A percentile compares a stretch with the other conserved stretches of the same genome.
Conservation (phyloP, 495 filamentous ascomycete genomes). For the Penicillium salamii region DNA sequence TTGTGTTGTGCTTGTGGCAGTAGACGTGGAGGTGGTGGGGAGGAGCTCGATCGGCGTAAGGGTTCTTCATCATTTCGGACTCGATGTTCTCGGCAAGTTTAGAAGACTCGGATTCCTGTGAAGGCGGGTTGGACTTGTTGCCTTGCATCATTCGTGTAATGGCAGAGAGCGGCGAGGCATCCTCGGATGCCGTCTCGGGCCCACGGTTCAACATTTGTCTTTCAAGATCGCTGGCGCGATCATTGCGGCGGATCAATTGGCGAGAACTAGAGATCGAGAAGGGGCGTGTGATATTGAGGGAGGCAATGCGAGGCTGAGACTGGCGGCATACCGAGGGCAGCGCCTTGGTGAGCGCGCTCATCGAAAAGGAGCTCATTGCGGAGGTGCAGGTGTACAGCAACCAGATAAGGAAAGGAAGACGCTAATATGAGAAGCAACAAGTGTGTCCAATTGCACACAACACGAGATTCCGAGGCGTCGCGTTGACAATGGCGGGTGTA, state of each 20-base stretch:
- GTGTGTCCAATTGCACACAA: neutral
- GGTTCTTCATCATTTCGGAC: slow-evolving; percentile 37
- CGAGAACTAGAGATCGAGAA: slow-evolving; percentile 27
- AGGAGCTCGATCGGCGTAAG: slow-evolving; percentile 37
- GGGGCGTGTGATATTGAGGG: slow-evolving; percentile 18
- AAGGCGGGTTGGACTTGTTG: slow-evolving; percentile 7
- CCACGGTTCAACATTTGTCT: slow-evolving; percentile 30
- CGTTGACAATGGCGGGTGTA: slow-evolving; percentile 7
- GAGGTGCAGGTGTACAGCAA: slow-evolving; percentile 7
- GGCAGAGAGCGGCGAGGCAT: slow-evolving; percentile 28
- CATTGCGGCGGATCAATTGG: slow-evolving; percentile 9
- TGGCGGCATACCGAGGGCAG: slow-evolving; percentile 36
- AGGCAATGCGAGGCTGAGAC: slow-evolving; percentile 19
- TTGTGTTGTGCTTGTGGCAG: slow-evolving; percentile 84
- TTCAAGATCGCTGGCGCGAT: slow-evolving; percentile 22
- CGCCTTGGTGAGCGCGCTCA: slow-evolving; percentile 31
- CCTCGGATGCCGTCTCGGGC: slow-evolving; percentile 8
- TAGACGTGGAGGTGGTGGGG: slow-evolving; percentile 87
- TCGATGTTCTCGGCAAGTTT: slow-evolving; percentile 35
- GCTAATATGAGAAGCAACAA: neutral
- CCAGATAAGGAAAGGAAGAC: neutral
- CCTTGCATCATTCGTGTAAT: slow-evolving; percentile 37
- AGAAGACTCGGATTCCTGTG: slow-evolving; percentile 26
- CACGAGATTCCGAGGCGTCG: neutral
- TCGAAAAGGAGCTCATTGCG: slow-evolving; percentile 40